Conservation (phyloP, 2,329 filamentous ascomycete genomes). For the Aureobasidium mangrovei region DNA sequence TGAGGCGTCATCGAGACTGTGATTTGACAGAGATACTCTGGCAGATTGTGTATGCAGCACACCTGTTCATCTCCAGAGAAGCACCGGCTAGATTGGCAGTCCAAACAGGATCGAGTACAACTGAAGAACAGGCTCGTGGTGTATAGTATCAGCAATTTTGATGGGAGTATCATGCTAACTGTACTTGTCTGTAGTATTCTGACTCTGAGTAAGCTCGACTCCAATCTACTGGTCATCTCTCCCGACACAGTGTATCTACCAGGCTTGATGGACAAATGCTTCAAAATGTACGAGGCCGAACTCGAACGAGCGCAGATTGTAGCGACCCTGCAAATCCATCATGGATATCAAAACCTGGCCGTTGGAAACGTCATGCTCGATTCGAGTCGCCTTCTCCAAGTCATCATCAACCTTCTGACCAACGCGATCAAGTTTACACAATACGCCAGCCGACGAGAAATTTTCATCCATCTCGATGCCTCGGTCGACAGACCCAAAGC, state of each 20-base stretch:
- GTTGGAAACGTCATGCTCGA: slow-evolving; percentile 34
- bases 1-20: too few species aligned
- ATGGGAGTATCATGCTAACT: too few species aligned
- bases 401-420: slow-evolving; percentile 36
- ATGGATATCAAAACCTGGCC: slow-evolving; percentile 27
- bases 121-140: too few species aligned
- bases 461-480: slow-evolving; percentile 33
- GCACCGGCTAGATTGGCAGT: too few species aligned
- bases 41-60: too few species aligned
- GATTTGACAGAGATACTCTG: too few species aligned
- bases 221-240: slow-evolving; percentile 29
- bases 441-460: slow-evolving; percentile 26
- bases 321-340: slow-evolving; percentile 26
- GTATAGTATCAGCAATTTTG: too few species aligned
- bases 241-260: slow-evolving; percentile 31
- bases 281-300: slow-evolving; percentile 33
- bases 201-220: slow-evolving; percentile 29
- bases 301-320: slow-evolving; percentile 27
- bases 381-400: slow-evolving; percentile 35
- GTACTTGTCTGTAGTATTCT: neutral
- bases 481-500: slow-evolving; percentile 25
- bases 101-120: too few species aligned
- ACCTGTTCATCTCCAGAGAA: too few species aligned
- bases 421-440: slow-evolving; percentile 42
- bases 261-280: slow-evolving; percentile 28